phyloP scores from a whole-genome alignment of 2,329 filamentous ascomycete species.

The Neofusicoccum kwambonambiense region DNA sequence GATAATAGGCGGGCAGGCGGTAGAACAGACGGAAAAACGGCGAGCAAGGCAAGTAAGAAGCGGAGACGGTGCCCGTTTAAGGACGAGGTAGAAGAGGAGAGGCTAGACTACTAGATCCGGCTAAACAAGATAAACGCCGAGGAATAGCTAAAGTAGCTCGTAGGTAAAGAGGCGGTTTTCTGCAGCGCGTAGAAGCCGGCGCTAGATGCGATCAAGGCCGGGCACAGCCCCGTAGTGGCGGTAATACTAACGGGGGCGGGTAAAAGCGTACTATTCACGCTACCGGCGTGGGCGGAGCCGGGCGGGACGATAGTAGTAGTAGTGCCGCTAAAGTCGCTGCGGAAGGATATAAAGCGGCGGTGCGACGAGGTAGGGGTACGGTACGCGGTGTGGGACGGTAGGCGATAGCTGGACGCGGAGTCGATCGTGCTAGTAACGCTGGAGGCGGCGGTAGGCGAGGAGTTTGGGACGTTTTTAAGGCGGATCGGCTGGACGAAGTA shows the following conservation, averaged over 20 bases:
- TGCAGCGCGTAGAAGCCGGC: slow-evolving; percentile 24
- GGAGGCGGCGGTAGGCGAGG: slow-evolving; percentile 25
- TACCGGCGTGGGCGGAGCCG: slow-evolving; percentile 20
- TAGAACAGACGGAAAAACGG: no score
- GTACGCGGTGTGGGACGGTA: slow-evolving; percentile 24
- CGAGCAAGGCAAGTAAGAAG: no score
- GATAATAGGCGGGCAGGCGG: no score
- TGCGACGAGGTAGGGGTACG: slow-evolving; percentile 20
- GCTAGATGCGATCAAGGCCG: slow-evolving; percentile 24
- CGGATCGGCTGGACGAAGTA: slow-evolving; percentile 19
- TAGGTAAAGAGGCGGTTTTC: slow-evolving; percentile 21
- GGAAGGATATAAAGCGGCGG: slow-evolving; percentile 24
- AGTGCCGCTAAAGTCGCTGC: slow-evolving; percentile 25
- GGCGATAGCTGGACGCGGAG: slow-evolving; percentile 20
- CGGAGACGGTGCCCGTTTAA: no score
- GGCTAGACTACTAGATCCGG: slow-evolving; percentile 6
- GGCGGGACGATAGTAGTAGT: slow-evolving; percentile 23
- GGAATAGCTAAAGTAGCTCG: slow-evolving; percentile 14
- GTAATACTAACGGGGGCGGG: slow-evolving; percentile 27
- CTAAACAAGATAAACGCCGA: slow-evolving; percentile 2
- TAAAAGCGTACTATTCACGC: slow-evolving; percentile 31
- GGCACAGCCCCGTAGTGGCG: slow-evolving; percentile 22
- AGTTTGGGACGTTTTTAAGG: slow-evolving; percentile 26
- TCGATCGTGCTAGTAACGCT: slow-evolving; percentile 27
- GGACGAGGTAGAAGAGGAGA: background rate